Percentiles rank a stretch among this genome's conserved stretches.
Conservation (phyloP, 805 yeast species). For the Saccharomycopsis fermentans region DNA sequence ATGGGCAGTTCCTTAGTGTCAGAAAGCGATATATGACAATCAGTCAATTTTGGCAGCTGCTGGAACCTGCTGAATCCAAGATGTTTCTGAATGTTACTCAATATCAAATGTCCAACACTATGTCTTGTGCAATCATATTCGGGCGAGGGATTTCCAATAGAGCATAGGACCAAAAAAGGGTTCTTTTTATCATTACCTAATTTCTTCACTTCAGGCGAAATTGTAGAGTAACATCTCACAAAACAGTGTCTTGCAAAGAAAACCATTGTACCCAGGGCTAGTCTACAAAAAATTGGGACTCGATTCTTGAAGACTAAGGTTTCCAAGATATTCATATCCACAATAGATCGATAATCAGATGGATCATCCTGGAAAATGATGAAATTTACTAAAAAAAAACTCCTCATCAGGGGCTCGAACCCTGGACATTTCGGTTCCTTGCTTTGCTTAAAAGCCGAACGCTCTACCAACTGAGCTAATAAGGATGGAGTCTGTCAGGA, state of each 20-base stretch:
- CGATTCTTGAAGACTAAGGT: too few species aligned
- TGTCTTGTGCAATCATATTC: slow-evolving; percentile 14
- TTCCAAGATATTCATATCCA: too few species aligned
- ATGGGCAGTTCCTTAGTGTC: not conserved
- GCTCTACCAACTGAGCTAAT: slow-evolving; percentile 16
- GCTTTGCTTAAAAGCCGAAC: slow-evolving; percentile 16
- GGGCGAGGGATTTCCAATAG: slow-evolving; percentile 17
- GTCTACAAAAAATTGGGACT: too few species aligned
- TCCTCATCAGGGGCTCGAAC: slow-evolving; percentile 36
- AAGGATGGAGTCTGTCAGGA: slow-evolving; percentile 1
- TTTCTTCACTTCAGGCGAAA: not conserved
- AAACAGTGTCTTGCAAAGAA: not conserved
- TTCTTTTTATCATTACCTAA: not conserved
- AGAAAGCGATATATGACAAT: not conserved
- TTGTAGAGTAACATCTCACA: not conserved
- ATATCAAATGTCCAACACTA: slow-evolving; percentile 12
- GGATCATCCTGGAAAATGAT: not conserved
- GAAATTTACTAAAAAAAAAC: slow-evolving; percentile 7
- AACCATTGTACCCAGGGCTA: too few species aligned
- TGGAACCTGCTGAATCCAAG: slow-evolving; percentile 3
- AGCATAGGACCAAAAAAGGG: slow-evolving; percentile 11
- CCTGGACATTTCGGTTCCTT: slow-evolving; percentile 37
- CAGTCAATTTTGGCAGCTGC: not conserved
- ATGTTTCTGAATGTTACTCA: slow-evolving; percentile 1
- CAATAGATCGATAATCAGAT: too few species aligned